A percentile compares a stretch with the other conserved stretches of the same genome.
These are phyloP conservation scores for Taphrina flavorubra DNA, from an alignment of 1,139 yeast genomes.

Conservation along the genomic window DNA sequence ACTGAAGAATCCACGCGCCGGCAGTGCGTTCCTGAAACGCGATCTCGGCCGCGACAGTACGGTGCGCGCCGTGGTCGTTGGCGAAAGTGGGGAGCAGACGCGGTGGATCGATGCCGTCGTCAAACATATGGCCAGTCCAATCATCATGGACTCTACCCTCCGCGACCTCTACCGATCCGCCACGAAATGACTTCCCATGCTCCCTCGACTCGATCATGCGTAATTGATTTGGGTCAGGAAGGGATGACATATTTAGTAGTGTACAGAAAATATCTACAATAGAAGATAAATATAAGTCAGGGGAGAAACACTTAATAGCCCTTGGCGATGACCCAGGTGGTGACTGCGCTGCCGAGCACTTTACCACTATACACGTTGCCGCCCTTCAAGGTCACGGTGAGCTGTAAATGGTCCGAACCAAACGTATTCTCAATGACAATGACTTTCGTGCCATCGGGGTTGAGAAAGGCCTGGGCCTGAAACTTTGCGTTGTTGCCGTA, in stretches of 20 bases:
- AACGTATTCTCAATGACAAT: conserved; percentile 17
- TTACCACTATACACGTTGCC: conserved; percentile 2
- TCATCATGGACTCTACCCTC: conserved; percentile 21
- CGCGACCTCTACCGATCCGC: conserved; percentile 13
- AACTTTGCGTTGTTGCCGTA: conserved; percentile 1
- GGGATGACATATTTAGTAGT: no score
- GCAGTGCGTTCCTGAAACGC: background rate
- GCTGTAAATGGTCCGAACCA: background rate
- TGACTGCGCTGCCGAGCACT: conserved; percentile 12
- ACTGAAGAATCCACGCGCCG: conserved; percentile 1
- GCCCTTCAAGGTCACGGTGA: conserved; percentile 6
- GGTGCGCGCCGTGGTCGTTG: conserved; percentile 15
- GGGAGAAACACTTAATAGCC: background rate
- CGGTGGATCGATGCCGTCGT: conserved; percentile 24
- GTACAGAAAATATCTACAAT: no score
- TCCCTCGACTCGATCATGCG: no score
- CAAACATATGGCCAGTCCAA: conserved; percentile 19
- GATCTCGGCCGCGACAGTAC: background rate
- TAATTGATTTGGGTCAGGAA: no score
- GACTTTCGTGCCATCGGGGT: conserved; percentile 12
- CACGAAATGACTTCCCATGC: background rate
- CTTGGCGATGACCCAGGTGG: conserved; percentile 18
- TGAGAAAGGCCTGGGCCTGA: conserved; percentile 6
- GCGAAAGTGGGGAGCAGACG: conserved; percentile 8
- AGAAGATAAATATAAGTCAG: no score